phyloP scores from a whole-genome alignment of 306 rosid species.

The Prunus mume region DNA sequence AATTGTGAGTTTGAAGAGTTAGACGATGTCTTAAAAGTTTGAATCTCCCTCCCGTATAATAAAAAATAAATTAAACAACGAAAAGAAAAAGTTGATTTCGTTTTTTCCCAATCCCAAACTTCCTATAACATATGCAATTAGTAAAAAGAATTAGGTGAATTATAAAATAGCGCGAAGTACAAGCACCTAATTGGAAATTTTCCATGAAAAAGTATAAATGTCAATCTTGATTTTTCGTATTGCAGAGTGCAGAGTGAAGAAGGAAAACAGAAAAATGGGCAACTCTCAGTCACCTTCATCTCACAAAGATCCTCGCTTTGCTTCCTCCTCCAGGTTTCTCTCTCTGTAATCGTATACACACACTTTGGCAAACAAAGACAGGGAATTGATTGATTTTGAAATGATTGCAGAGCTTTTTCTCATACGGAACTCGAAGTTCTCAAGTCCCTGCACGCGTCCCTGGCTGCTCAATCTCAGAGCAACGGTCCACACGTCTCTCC shows the following conservation, averaged over 20 bases:
- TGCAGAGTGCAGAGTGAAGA: neutral
- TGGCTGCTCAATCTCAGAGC: constrained; percentile 64
- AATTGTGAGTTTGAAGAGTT: neutral
- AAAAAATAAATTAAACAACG: neutral
- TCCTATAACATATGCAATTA: neutral
- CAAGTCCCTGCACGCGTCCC: constrained; percentile 46
- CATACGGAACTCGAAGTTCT: constrained; percentile 61
- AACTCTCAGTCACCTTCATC: constrained; percentile 45
- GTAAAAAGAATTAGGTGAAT: neutral
- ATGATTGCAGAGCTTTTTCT: constrained; percentile 64
- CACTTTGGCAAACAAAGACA: neutral
- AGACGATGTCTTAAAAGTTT: neutral
- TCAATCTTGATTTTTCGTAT: neutral
- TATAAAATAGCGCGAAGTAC: neutral
- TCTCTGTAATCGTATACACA: neutral
- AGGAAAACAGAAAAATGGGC: constrained; percentile 32
- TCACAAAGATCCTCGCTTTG: constrained; percentile 43
- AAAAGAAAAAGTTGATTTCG: neutral
- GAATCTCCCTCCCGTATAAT: neutral
- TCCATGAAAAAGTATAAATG: neutral
- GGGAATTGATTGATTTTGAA: neutral
- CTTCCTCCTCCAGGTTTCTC: constrained; percentile 65
- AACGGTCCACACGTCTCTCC: constrained; percentile 45
- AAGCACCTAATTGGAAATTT: neutral
- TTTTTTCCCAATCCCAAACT: neutral